Conservation (phyloP, 2,329 filamentous ascomycete species). For the Daldinia sp. region DNA sequence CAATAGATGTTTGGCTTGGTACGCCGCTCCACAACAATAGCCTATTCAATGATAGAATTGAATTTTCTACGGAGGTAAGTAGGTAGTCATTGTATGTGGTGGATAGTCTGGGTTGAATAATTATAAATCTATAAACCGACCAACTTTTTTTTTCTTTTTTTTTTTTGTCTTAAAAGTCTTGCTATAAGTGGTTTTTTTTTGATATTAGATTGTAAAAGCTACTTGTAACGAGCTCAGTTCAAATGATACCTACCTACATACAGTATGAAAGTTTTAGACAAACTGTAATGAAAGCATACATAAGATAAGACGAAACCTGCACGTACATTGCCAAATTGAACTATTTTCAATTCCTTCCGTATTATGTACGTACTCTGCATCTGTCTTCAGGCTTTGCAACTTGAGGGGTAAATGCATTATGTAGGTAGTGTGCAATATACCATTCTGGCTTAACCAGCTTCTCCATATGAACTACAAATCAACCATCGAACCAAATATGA, state of each 20-base stretch:
- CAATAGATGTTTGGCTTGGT: background rate
- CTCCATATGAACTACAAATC: constrained; percentile 13
- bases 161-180: too few species aligned
- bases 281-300: background rate
- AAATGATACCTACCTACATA: background rate
- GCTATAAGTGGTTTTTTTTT: too few species aligned
- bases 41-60: background rate
- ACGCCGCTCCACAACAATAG: background rate
- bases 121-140: too few species aligned
- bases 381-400: background rate
- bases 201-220: too few species aligned
- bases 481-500: constrained; percentile 1
- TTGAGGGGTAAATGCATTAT: background rate
- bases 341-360: background rate
- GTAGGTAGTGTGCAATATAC: background rate
- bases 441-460: constrained; percentile 1
- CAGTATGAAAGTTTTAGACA: background rate
- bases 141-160: too few species aligned
- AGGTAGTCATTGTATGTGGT: background rate
- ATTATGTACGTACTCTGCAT: background rate
- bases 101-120: too few species aligned
- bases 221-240: background rate
- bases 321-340: background rate
- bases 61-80: background rate
- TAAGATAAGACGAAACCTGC: background rate